These are phyloP conservation scores for Tothia fuscella DNA, from an alignment of 2,329 filamentous ascomycete genomes.

Conservation along the genomic window DNA sequence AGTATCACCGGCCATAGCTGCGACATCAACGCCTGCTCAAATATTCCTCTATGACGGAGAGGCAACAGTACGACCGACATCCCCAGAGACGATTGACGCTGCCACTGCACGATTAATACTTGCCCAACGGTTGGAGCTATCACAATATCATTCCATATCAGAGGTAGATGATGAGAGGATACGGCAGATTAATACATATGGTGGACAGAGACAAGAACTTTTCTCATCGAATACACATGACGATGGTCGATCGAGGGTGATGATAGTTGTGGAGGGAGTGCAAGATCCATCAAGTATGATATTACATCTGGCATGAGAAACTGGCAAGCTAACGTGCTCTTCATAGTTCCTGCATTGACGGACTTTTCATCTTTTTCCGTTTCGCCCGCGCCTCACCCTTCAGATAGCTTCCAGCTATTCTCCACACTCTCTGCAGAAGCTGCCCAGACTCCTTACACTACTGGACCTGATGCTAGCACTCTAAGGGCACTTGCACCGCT, in stretches of 20 bases:
- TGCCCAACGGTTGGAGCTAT: conserved; percentile 38
- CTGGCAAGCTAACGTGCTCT: background rate
- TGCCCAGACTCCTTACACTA: background rate
- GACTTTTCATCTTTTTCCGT: conserved; percentile 7
- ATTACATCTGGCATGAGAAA: background rate
- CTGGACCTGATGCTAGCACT: background rate
- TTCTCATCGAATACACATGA: conserved; percentile 20
- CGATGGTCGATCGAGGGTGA: conserved; percentile 14
- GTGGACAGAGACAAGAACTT: conserved; percentile 27
- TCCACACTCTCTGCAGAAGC: conserved; percentile 5
- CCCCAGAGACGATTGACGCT: conserved; percentile 16
- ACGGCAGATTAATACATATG: conserved; percentile 34
- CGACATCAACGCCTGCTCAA: conserved; percentile 21
- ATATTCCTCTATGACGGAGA: conserved; percentile 24
- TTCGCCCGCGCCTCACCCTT: conserved; percentile 8
- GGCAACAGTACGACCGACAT: background rate
- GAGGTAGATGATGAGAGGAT: conserved; percentile 29
- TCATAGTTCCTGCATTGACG: conserved; percentile 2
- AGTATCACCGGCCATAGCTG: conserved; percentile 13
- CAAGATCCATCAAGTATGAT: conserved; percentile 23
- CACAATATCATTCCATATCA: conserved; percentile 34
- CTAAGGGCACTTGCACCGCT: background rate
- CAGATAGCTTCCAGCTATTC: conserved; percentile 9
- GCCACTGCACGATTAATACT: conserved; percentile 38
- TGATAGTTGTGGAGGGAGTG: conserved; percentile 31